A percentile compares a stretch with the other conserved stretches of the same genome.
phyloP scores from a whole-genome alignment of 1,284 basidiomycete genomes.

The Ustilago shanxiensis region DNA sequence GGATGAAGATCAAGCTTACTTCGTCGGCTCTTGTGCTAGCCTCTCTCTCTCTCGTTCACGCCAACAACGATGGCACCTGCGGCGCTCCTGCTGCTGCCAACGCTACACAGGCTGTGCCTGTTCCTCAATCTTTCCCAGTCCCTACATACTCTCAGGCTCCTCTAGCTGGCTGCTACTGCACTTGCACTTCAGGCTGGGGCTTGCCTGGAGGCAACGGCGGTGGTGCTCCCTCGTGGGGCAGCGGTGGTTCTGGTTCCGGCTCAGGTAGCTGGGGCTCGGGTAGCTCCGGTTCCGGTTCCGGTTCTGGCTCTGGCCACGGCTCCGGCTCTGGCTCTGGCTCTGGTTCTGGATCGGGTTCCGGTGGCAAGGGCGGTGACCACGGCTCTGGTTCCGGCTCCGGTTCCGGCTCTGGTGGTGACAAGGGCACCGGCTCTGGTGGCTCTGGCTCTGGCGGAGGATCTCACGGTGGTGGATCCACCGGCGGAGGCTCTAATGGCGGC shows the following conservation, averaged over 20 bases:
- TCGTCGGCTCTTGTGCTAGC: slow-evolving; percentile 33
- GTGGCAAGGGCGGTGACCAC: too few relatives aligned
- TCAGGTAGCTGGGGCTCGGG: too few relatives aligned
- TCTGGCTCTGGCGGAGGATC: slow-evolving; percentile 13
- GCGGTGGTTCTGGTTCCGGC: slow-evolving; percentile 3
- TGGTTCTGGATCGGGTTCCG: slow-evolving; percentile 20
- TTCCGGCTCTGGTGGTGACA: slow-evolving; percentile 11
- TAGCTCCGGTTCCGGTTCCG: slow-evolving; percentile 16
- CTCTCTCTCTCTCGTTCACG: slow-evolving; percentile 26
- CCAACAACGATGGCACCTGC: slow-evolving; percentile 21
- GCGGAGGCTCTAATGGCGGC: slow-evolving; percentile 3
- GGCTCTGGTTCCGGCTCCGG: slow-evolving; percentile 21
- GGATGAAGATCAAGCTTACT: slow-evolving; percentile 45
- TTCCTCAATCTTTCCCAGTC: slow-evolving; percentile 36
- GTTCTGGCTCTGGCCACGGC: slow-evolving; percentile 8
- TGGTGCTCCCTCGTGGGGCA: neutral
- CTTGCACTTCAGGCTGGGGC: slow-evolving; percentile 31
- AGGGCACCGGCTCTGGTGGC: neutral
- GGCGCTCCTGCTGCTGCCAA: slow-evolving; percentile 26
- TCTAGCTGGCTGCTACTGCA: slow-evolving; percentile 41
- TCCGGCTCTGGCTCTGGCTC: too few relatives aligned
- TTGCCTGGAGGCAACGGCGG: slow-evolving; percentile 7
- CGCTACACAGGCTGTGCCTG: slow-evolving; percentile 24
- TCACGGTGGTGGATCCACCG: slow-evolving; percentile 7
- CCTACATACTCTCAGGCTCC: slow-evolving; percentile 44